These are phyloP conservation scores for Rhododendron griersonianum DNA, from an alignment of 148 eudicot genomes.

Conservation along the genomic window DNA sequence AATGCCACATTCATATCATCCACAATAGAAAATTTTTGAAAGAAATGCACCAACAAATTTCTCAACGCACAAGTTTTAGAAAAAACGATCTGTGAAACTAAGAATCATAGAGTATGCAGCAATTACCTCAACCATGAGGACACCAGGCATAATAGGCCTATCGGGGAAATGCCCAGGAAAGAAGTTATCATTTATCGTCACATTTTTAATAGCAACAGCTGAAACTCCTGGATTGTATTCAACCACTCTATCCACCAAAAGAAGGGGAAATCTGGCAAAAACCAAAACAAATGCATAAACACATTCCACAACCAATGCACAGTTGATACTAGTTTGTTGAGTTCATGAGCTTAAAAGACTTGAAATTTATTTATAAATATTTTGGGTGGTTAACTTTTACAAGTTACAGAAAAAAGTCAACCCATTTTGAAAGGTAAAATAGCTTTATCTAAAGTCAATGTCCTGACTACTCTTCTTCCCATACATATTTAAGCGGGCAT, in stretches of 20 bases:
- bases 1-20: not conserved
- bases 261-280: constrained; percentile 69
- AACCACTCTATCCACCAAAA: constrained; percentile 95
- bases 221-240: constrained; percentile 86
- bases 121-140: constrained; percentile 95
- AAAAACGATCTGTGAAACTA: not conserved
- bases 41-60: not conserved
- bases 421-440: not conserved
- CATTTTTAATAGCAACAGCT: constrained; percentile 94
- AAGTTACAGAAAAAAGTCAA: not conserved
- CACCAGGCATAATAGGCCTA: constrained; percentile 99
- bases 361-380: not conserved
- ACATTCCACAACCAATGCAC: not conserved
- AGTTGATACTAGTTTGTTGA: not conserved
- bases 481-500: not conserved
- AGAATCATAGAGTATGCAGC: not conserved
- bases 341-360: not conserved
- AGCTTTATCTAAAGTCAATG: not conserved
- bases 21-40: not conserved
- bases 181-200: constrained; percentile 92
- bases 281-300: constrained; percentile 2
- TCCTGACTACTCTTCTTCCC: not conserved
- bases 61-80: not conserved
- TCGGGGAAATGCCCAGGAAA: constrained; percentile 98
- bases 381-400: not conserved